These are phyloP conservation scores for Coemansia sp. DNA, from an alignment of 192 early-diverging fungal genomes.

Conservation along the genomic window DNA sequence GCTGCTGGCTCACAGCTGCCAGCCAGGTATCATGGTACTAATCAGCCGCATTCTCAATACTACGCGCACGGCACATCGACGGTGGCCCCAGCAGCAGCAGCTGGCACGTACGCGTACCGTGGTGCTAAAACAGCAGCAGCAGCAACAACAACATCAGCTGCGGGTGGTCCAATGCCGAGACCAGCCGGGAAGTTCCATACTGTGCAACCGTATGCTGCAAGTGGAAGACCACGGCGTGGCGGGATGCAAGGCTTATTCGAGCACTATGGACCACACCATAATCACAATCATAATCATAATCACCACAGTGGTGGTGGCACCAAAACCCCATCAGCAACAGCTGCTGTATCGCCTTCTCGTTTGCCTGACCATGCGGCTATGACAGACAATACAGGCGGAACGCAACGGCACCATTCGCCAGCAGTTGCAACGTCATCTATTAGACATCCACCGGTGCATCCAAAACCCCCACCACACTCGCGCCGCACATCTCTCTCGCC, in stretches of 20 bases:
- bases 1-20: conserved; percentile 14
- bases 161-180: not conserved
- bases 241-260: conserved; percentile 11
- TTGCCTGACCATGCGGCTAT: not conserved
- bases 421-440: not conserved
- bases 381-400: not conserved
- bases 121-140: conserved; percentile 5
- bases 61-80: conserved; percentile 42
- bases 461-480: not conserved
- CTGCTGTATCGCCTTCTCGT: no score
- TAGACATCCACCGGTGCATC: not conserved
- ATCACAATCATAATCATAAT: no score
- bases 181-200: conserved; percentile 3
- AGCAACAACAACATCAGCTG: not conserved
- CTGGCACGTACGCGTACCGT: conserved; percentile 18
- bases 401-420: not conserved
- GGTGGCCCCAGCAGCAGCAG: not conserved
- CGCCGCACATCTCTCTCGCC: conserved; percentile 44
- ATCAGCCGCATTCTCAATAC: conserved; percentile 49
- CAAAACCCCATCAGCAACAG: not conserved
- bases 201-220: not conserved
- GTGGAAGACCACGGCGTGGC: conserved; percentile 2
- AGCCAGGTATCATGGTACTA: conserved; percentile 47
- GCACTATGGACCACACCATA: not conserved
- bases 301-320: not conserved